A percentile compares a stretch with the other conserved stretches of the same genome.
Evolutionary conservation across 768 basidiomycete species (phyloP).

Genomic region (Arthromyces matolae): DNA sequence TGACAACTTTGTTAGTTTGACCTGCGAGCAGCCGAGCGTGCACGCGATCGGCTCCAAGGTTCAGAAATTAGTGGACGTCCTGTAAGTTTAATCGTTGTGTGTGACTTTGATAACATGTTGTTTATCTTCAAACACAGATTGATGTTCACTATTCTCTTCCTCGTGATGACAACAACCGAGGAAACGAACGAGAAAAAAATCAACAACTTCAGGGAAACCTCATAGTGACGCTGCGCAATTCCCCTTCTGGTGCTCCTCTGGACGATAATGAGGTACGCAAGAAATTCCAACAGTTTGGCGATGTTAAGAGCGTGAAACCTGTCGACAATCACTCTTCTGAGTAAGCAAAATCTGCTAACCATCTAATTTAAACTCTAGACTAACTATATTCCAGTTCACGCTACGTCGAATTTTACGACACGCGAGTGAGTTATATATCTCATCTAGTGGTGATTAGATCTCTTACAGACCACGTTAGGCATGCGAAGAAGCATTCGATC

Average conservation of each 20-base stretch:
- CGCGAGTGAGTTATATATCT: conserved; percentile 48
- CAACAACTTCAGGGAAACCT: conserved; percentile 88
- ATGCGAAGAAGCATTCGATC: conserved; percentile 74
- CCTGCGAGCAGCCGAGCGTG: conserved; percentile 87
- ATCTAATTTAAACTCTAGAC: too few species aligned
- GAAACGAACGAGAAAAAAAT: conserved; percentile 73
- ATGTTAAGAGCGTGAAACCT: conserved; percentile 76
- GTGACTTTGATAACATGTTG: conserved; percentile 21
- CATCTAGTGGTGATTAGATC: background rate
- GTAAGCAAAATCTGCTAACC: conserved; percentile 31
- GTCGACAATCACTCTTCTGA: conserved; percentile 62
- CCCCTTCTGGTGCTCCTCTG: conserved; percentile 62
- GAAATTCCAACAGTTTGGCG: conserved; percentile 86
- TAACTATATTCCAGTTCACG: conserved; percentile 60
- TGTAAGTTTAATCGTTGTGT: conserved; percentile 47
- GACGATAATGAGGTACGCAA: conserved; percentile 84
- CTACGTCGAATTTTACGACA: conserved; percentile 94
- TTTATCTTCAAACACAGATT: conserved; percentile 52
- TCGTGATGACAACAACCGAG: conserved; percentile 72
- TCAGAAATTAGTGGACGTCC: conserved; percentile 84
- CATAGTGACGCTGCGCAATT: conserved; percentile 72
- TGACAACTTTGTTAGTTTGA: conserved; percentile 65
- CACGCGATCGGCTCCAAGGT: conserved; percentile 87
- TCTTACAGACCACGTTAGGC: conserved; percentile 40
- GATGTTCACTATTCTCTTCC: conserved; percentile 98